phyloP scores from a whole-genome alignment of 1,139 yeast genomes.

The Magnusiomyces suaveolens region DNA sequence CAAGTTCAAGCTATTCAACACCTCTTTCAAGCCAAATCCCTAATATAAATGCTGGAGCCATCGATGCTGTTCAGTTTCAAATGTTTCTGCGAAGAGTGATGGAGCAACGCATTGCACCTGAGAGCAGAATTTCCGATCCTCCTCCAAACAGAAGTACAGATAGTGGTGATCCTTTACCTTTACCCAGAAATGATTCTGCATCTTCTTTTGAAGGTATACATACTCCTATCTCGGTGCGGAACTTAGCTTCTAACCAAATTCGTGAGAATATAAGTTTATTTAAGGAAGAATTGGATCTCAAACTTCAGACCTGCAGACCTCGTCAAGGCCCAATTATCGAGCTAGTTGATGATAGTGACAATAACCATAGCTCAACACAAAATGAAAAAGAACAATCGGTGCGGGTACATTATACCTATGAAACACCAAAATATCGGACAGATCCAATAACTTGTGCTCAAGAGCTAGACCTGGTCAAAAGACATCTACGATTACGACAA shows the following conservation, averaged over 20 bases:
- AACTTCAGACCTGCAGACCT: not conserved
- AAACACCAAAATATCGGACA: conserved; percentile 10
- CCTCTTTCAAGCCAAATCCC: conserved; percentile 1
- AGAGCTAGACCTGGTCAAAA: conserved; percentile 2
- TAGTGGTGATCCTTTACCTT: no score
- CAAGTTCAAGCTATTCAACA: not conserved
- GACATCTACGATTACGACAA: not conserved
- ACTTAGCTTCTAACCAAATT: no score
- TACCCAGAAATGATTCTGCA: no score
- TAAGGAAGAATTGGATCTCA: conserved; percentile 1
- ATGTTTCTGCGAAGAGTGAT: no score
- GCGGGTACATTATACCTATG: conserved; percentile 7
- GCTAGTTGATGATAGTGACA: not conserved
- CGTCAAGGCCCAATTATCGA: not conserved
- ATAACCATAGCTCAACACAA: not conserved
- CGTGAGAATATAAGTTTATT: not conserved
- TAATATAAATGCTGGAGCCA: no score
- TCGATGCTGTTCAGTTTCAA: no score
- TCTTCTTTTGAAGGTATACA: no score
- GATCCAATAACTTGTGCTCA: conserved; percentile 7
- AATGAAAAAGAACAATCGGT: conserved; percentile 1
- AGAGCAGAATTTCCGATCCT: no score
- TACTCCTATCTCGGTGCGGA: no score
- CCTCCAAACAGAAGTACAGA: no score
- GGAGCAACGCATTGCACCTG: no score